Evolutionary conservation across 805 yeast genomes (phyloP).

Genomic region (Candida cerambycidarum): DNA sequence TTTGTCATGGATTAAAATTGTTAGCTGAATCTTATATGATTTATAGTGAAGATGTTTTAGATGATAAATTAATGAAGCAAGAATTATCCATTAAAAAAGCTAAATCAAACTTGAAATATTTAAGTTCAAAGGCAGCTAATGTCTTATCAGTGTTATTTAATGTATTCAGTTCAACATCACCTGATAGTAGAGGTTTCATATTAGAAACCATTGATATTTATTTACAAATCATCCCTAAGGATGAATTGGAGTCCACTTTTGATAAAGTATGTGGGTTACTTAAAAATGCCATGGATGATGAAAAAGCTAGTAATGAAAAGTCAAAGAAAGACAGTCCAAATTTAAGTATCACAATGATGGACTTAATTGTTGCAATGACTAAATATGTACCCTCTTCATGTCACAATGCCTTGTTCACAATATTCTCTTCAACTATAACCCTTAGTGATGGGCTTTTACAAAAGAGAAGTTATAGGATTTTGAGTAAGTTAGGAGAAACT

Average conservation of each 20-base stretch:
- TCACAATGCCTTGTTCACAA: constrained; percentile 73
- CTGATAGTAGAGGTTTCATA: constrained; percentile 80
- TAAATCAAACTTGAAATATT: constrained; percentile 54
- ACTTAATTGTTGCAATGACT: constrained; percentile 82
- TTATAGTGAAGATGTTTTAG: constrained; percentile 59
- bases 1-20: constrained; percentile 77
- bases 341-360: constrained; percentile 84
- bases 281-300: constrained; percentile 70
- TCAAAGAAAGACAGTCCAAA: constrained; percentile 38
- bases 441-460: constrained; percentile 66
- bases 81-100: constrained; percentile 60
- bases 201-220: constrained; percentile 84
- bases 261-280: constrained; percentile 81
- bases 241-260: constrained; percentile 73
- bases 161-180: constrained; percentile 84
- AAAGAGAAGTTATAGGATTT: constrained; percentile 83
- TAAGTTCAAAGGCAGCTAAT: constrained; percentile 68
- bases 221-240: constrained; percentile 63
- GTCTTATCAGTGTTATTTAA: constrained; percentile 85
- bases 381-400: constrained; percentile 73
- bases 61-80: constrained; percentile 55
- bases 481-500: constrained; percentile 68
- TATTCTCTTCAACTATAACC: constrained; percentile 67
- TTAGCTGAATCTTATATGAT: constrained; percentile 74
- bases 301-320: constrained; percentile 28